phyloP scores from a whole-genome alignment of 179 eudicot genomes.

The Nepenthes alata region DNA sequence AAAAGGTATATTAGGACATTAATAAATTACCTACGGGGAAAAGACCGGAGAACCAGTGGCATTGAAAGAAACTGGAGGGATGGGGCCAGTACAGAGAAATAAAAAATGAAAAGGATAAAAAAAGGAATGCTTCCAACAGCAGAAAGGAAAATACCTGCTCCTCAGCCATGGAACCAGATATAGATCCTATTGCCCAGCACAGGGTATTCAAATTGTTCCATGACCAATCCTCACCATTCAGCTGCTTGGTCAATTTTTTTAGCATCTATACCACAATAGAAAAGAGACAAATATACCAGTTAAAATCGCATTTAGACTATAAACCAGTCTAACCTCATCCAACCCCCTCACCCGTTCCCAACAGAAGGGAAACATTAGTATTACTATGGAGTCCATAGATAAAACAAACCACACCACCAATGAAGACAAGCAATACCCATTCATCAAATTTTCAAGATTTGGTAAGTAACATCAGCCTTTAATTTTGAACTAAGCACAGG shows the following conservation, averaged over 20 bases:
- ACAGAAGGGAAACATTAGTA: neutral
- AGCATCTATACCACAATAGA: conserved; percentile 51
- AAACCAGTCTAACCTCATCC: neutral
- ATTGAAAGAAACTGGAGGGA: neutral
- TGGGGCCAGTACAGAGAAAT: neutral
- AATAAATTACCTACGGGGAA: neutral
- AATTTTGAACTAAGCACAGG: too few relatives aligned
- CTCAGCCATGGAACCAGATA: conserved; percentile 98
- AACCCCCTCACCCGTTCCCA: neutral
- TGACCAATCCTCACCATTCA: conserved; percentile 95
- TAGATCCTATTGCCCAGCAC: conserved; percentile 99
- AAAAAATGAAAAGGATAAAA: neutral
- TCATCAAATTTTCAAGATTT: too few relatives aligned
- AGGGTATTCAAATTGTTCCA: conserved; percentile 97
- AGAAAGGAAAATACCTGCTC: conserved; percentile 53
- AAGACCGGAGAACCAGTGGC: neutral
- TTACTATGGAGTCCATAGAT: neutral
- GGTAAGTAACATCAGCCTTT: too few relatives aligned
- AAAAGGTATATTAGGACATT: too few relatives aligned
- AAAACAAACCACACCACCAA: too few relatives aligned
- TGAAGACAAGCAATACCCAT: too few relatives aligned
- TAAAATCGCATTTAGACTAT: neutral
- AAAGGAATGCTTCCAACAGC: neutral
- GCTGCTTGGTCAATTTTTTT: conserved; percentile 68
- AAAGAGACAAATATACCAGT: neutral